Evolutionary conservation across 768 basidiomycete species (phyloP).

Genomic region (Tulasnella sp.): DNA sequence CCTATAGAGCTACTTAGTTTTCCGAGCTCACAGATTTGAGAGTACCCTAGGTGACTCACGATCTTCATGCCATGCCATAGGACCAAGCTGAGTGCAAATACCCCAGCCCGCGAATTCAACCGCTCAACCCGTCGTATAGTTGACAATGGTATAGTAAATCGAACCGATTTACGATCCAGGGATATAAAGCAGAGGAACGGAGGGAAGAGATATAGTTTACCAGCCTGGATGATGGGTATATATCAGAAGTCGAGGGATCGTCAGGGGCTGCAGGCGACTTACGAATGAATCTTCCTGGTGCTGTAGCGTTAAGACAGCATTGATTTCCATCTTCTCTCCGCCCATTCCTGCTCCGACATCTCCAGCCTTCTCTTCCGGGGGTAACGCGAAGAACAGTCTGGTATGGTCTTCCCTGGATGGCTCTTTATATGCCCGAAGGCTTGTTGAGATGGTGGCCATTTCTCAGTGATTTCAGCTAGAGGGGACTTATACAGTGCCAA

Average conservation of each 20-base stretch:
- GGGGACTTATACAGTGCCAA: neutral
- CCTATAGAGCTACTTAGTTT: neutral
- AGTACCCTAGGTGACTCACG: constrained; percentile 36
- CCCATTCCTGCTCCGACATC: constrained; percentile 14
- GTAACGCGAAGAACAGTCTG: constrained; percentile 78
- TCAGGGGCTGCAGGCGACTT: constrained; percentile 30
- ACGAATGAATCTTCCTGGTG: constrained; percentile 91
- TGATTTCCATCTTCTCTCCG: constrained; percentile 70
- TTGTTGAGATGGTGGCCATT: constrained; percentile 26
- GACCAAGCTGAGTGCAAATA: constrained; percentile 90
- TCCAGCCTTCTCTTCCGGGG: constrained; percentile 28
- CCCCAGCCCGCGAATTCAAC: constrained; percentile 84
- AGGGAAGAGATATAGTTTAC: constrained; percentile 77
- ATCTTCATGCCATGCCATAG: constrained; percentile 93
- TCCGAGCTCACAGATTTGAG: no score
- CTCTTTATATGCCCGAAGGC: constrained; percentile 85
- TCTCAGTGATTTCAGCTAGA: neutral
- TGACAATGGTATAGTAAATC: constrained; percentile 82
- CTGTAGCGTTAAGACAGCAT: constrained; percentile 73
- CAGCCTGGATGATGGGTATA: constrained; percentile 47
- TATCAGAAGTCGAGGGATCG: neutral
- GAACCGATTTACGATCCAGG: constrained; percentile 82
- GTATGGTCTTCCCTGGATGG: constrained; percentile 79
- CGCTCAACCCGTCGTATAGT: constrained; percentile 90
- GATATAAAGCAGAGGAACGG: constrained; percentile 87